phyloP scores from a whole-genome alignment of 23 red algal genomes.

The Gracilaria domingensis region DNA sequence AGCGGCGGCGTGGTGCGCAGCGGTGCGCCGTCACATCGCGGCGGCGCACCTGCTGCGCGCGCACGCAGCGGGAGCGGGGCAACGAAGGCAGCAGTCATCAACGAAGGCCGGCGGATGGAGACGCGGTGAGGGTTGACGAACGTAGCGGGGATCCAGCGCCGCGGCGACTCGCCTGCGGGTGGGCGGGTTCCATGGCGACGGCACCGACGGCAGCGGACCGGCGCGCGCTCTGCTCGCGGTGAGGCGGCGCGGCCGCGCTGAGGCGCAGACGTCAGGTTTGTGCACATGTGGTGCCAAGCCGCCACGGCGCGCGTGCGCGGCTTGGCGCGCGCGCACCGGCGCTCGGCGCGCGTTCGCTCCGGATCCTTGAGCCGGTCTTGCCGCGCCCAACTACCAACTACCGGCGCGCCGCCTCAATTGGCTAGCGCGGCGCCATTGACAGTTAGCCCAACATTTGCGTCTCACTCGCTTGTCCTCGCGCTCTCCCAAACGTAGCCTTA shows the following conservation, averaged over 20 bases:
- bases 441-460: too few species aligned
- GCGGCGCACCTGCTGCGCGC: too few species aligned
- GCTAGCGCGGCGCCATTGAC: too few species aligned
- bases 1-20: not conserved
- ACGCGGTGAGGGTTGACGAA: not conserved
- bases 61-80: slow-evolving; percentile 2
- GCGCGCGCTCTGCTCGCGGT: too few species aligned
- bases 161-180: too few species aligned
- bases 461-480: too few species aligned
- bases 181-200: too few species aligned
- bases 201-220: too few species aligned
- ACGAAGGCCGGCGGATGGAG: not conserved
- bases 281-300: not conserved
- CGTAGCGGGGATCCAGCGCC: too few species aligned
- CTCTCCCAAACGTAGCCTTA: not conserved
- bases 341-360: not conserved
- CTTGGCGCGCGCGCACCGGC: not conserved
- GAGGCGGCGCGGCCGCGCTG: too few species aligned
- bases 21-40: not conserved
- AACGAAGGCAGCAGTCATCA: not conserved
- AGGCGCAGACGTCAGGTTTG: not conserved
- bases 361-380: not conserved
- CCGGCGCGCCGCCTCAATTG: not conserved
- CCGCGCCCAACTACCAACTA: not conserved
- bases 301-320: not conserved